phyloP scores from a whole-genome alignment of 805 yeast species.

The Starmerella kuoi region DNA sequence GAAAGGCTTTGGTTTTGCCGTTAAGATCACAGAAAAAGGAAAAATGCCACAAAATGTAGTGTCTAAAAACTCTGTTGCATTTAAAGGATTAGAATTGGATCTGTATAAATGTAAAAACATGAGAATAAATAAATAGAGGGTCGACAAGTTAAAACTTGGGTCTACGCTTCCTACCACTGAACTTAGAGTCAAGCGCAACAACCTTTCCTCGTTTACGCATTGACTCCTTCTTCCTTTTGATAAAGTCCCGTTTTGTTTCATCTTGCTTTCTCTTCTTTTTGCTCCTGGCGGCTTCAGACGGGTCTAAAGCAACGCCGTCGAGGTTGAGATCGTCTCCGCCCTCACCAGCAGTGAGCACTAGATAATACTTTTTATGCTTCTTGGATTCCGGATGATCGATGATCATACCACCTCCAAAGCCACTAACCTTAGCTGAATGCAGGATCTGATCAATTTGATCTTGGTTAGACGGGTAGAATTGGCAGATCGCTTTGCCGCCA shows the following conservation, averaged over 20 bases:
- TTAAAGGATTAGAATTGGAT: no score
- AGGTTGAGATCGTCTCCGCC: slow-evolving; percentile 65
- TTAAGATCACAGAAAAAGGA: no score
- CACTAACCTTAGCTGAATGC: slow-evolving; percentile 80
- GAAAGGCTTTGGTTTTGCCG: no score
- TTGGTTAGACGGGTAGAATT: slow-evolving; percentile 89
- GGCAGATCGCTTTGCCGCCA: slow-evolving; percentile 97
- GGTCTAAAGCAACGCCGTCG: slow-evolving; percentile 69
- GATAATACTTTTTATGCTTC: slow-evolving; percentile 78
- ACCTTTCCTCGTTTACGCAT: slow-evolving; percentile 80
- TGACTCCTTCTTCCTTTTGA: slow-evolving; percentile 81
- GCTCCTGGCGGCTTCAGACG: slow-evolving; percentile 26
- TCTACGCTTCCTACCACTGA: slow-evolving; percentile 75
- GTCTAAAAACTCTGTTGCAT: no score
- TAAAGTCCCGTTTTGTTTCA: slow-evolving; percentile 71
- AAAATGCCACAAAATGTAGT: no score
- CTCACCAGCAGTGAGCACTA: slow-evolving; percentile 79
- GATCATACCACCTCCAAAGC: slow-evolving; percentile 91
- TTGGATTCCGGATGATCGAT: slow-evolving; percentile 89
- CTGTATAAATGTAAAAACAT: no score
- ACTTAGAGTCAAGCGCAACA: slow-evolving; percentile 83
- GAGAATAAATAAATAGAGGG: slow-evolving; percentile 10
- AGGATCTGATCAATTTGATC: slow-evolving; percentile 66
- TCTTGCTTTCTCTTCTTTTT: slow-evolving; percentile 35
- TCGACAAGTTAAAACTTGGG: slow-evolving; percentile 53